Percentiles rank a stretch among this genome's conserved stretches.
These are phyloP conservation scores for Citrullus mucosospermus DNA, from an alignment of 306 rosid species.

Conservation along the genomic window DNA sequence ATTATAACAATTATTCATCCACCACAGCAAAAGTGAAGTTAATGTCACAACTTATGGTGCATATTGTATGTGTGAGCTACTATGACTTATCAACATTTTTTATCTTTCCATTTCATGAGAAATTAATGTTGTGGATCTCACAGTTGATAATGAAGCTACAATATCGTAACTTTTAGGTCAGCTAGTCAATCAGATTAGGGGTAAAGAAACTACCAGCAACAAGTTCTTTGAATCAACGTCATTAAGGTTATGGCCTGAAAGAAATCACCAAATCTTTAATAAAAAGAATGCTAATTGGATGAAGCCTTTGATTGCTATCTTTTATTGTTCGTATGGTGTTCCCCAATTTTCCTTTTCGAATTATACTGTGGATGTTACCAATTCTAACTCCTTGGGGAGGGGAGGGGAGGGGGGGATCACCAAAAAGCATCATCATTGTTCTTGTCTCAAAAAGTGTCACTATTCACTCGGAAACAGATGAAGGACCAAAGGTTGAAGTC, in stretches of 20 bases:
- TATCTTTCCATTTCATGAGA: not conserved
- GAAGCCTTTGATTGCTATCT: not conserved
- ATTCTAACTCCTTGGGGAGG: not conserved
- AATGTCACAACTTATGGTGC: not conserved
- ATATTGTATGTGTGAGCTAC: not conserved
- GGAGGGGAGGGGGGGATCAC: not conserved
- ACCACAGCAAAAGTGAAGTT: not conserved
- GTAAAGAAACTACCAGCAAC: not conserved
- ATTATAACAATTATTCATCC: not conserved
- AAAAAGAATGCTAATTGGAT: not conserved
- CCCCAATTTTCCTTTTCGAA: not conserved
- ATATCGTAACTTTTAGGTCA: not conserved
- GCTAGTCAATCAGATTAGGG: not conserved
- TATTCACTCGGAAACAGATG: not conserved
- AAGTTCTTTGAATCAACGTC: not conserved
- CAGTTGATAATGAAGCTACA: not conserved
- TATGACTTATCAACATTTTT: not conserved
- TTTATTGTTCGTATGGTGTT: not conserved
- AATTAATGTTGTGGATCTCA: not conserved
- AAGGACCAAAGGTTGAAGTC: not conserved
- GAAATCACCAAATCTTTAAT: not conserved
- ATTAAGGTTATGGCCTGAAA: not conserved
- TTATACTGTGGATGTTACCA: not conserved
- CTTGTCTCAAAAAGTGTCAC: not conserved
- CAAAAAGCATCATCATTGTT: not conserved